Percentiles rank a stretch among this genome's conserved stretches.
phyloP scores from a whole-genome alignment of 1,139 yeast species.

The Blastobotrys persicus region DNA sequence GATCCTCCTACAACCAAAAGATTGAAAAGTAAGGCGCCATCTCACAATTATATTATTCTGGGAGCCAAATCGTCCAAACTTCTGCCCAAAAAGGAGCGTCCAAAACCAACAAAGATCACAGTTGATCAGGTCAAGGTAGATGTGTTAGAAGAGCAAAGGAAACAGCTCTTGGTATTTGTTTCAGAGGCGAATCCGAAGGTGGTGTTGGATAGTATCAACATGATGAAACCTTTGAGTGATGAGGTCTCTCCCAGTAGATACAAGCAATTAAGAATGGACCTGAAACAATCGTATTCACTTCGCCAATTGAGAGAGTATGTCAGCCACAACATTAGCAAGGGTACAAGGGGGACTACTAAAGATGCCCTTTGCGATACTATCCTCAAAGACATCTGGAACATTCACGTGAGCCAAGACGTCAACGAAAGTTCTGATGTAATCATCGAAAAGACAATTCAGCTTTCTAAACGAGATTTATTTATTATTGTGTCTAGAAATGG shows the following conservation, averaged over 20 bases:
- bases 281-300: constrained; percentile 35
- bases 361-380: constrained; percentile 28
- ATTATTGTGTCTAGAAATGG: constrained; percentile 51
- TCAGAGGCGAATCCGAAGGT: constrained; percentile 32
- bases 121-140: constrained; percentile 20
- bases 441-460: constrained; percentile 40
- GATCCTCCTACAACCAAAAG: constrained; percentile 1
- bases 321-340: constrained; percentile 17
- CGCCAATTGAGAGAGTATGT: constrained; percentile 36
- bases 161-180: constrained; percentile 37
- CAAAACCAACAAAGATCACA: constrained; percentile 6
- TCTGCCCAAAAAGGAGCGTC: constrained; percentile 26
- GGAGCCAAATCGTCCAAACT: constrained; percentile 31
- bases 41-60: constrained; percentile 27
- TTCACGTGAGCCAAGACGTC: constrained; percentile 36
- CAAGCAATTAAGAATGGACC: constrained; percentile 33
- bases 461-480: constrained; percentile 48
- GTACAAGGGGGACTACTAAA: background rate
- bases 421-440: constrained; percentile 44
- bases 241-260: constrained; percentile 35
- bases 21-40: background rate
- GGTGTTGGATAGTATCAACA: constrained; percentile 34
- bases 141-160: constrained; percentile 30
- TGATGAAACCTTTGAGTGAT: constrained; percentile 33
- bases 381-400: constrained; percentile 43